Base-by-base conservation (phyloP, 73 alveolate genomes). In the Strombidium stylifer region DNA sequence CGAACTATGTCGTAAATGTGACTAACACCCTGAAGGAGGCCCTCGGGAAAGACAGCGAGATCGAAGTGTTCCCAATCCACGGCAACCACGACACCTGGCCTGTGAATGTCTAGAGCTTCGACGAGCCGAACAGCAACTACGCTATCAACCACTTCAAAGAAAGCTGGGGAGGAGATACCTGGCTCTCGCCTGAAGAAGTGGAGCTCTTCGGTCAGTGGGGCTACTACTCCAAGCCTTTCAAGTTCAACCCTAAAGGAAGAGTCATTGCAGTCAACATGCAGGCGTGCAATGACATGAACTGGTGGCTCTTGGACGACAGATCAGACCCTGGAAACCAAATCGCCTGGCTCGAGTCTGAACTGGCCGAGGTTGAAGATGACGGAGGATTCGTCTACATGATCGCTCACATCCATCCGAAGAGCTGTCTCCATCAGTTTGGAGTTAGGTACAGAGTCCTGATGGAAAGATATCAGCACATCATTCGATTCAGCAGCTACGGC, bases 1-100 rank as follows among this genome's bases (percentile, higher is more conserved):
- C 51, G 16, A 24, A 19, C 41, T 21, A 42, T 3, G 28, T 49
- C 7, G 3, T 2, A 6, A 60, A 60, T 21, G 41, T 60, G 6
- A 60, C 62, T 3, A 41, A 23, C n/a, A 19, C 20, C 34, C 36
- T 60, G 14, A 2, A 60, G 32, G 49, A 39, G 35, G 62, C 24
- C 16, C 41, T 60, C 50, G n/a, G n/a, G n/a, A 60, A 42, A 5
- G 75, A 48, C 14, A 41, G 61, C 12, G 41, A 60, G 20, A 60
- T 60, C 61, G 8, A 59, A 1, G 75, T 60, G 27, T 25, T 26
- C 27, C 61, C 75, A 3, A 60, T 60, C 47, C n/a, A 41, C 10
- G 75, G 75, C 30, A 76, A 76, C 35, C 89, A 76, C 46, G 89
- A 76, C 37, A 50, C 68, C 45, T 58, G 51, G 58, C 89, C 89